A percentile compares a stretch with the other conserved stretches of the same genome.
Evolutionary conservation across 352 stramenopile species (phyloP).

Genomic region (Aphanomyces invadans): DNA sequence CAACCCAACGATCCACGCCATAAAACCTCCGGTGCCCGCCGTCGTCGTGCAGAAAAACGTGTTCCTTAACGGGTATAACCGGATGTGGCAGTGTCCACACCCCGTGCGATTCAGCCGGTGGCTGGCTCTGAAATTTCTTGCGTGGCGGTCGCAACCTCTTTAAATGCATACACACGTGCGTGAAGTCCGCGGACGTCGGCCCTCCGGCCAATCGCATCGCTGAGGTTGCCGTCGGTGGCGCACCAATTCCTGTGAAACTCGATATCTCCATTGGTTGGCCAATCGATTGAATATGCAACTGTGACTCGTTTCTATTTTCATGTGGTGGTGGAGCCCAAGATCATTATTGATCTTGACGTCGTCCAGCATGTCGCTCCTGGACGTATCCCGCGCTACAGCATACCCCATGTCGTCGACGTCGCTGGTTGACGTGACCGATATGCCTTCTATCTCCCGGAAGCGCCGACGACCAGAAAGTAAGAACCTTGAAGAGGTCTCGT

Average conservation of each 20-base stretch:
- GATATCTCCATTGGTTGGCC: conserved; percentile 1
- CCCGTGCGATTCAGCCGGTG: background rate
- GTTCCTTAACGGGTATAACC: background rate
- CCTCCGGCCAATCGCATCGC: background rate
- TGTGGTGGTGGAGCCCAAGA: background rate
- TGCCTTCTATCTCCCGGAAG: background rate
- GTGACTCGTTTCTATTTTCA: conserved; percentile 10
- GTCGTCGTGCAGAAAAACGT: background rate
- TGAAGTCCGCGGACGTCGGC: background rate
- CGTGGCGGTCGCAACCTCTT: background rate
- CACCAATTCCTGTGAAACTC: background rate
- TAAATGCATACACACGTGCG: background rate
- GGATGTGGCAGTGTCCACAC: background rate
- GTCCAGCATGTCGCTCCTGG: conserved; percentile 7
- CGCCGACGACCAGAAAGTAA: conserved; percentile 18
- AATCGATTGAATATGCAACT: background rate
- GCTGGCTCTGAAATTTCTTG: conserved; percentile 5
- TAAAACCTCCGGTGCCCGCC: conserved; percentile 11
- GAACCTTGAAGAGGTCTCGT: conserved; percentile 58
- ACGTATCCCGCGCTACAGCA: background rate
- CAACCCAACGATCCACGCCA: background rate
- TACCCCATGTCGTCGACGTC: conserved; percentile 1
- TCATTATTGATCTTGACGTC: background rate
- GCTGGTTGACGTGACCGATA: background rate
- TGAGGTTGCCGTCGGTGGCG: background rate